Conservation (phyloP, 305 asterid species). For the Andrographis paniculata region DNA sequence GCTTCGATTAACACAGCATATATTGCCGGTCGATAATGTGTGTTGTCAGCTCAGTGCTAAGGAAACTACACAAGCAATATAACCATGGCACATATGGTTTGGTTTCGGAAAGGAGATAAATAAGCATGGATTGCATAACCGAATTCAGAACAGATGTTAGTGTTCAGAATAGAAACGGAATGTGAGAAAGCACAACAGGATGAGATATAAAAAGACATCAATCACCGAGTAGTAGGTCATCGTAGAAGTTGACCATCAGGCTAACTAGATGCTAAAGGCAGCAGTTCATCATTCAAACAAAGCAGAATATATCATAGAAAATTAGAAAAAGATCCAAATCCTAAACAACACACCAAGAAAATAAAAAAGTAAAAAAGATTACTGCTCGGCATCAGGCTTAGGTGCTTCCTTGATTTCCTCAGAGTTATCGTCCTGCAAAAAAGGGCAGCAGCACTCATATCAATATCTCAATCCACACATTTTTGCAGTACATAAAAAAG, state of each 20-base stretch:
- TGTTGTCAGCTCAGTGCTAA: no score
- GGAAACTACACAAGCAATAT: no score
- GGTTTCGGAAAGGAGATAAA: background rate
- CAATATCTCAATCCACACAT: background rate
- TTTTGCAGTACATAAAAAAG: background rate
- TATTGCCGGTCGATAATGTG: no score
- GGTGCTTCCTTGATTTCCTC: constrained; percentile 53
- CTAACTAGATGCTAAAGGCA: constrained; percentile 28
- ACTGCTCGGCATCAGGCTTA: constrained; percentile 35
- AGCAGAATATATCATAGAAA: constrained; percentile 15
- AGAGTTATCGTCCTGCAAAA: constrained; percentile 35
- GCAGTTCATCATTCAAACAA: constrained; percentile 24
- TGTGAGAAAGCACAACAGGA: constrained; percentile 18
- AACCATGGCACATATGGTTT: constrained; percentile 14
- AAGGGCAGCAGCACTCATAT: constrained; percentile 7
- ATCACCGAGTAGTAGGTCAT: constrained; percentile 17
- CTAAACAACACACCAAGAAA: constrained; percentile 14
- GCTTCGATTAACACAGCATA: no score
- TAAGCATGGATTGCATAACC: constrained; percentile 19
- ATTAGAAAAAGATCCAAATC: constrained; percentile 17
- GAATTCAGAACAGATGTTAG: constrained; percentile 17
- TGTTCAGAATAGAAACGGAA: constrained; percentile 19
- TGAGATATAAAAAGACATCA: constrained; percentile 19
- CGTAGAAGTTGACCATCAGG: constrained; percentile 23
- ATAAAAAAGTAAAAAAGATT: background rate